A percentile compares a stretch with the other conserved stretches of the same genome.
Evolutionary conservation across 805 yeast species (phyloP).

Genomic region (Cyberlindnera mycetangii): DNA sequence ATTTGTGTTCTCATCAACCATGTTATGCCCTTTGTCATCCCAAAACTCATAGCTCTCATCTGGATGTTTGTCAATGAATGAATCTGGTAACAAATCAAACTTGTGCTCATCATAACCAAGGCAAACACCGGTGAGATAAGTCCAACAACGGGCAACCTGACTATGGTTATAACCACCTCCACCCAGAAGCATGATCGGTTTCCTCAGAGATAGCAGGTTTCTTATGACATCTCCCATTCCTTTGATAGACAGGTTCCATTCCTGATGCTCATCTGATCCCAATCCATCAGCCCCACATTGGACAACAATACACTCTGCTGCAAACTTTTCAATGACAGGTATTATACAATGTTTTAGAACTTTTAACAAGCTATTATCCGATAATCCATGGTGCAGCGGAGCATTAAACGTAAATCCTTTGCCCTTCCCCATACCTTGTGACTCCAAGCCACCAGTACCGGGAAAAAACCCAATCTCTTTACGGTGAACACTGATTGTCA

Average conservation of each 20-base stretch:
- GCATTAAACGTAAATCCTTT: conserved; percentile 43
- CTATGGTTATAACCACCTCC: conserved; percentile 75
- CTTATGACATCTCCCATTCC: conserved; percentile 42
- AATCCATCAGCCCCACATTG: conserved; percentile 79
- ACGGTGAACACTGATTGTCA: conserved; percentile 63
- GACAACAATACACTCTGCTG: conserved; percentile 54
- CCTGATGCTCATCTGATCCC: conserved; percentile 56
- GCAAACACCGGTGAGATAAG: conserved; percentile 34
- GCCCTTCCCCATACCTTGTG: conserved; percentile 37
- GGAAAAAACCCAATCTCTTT: conserved; percentile 70
- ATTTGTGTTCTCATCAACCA: conserved; percentile 31
- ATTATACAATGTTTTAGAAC: conserved; percentile 40
- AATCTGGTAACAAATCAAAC: conserved; percentile 55
- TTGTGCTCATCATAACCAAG: conserved; percentile 13
- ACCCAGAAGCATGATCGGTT: conserved; percentile 53
- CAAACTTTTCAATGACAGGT: conserved; percentile 37
- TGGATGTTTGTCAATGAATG: conserved; percentile 40
- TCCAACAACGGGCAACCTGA: conserved; percentile 60
- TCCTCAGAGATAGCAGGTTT: conserved; percentile 27
- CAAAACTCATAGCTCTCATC: conserved; percentile 46
- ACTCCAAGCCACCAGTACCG: conserved; percentile 54
- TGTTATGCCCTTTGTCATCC: conserved; percentile 35
- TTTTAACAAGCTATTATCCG: conserved; percentile 40
- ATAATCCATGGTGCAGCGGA: conserved; percentile 56
- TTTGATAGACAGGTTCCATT: conserved; percentile 65